Percentiles rank a stretch among this genome's conserved stretches.
phyloP scores from a whole-genome alignment of 2,329 filamentous ascomycete genomes.

The Diaporthe humulicola region DNA sequence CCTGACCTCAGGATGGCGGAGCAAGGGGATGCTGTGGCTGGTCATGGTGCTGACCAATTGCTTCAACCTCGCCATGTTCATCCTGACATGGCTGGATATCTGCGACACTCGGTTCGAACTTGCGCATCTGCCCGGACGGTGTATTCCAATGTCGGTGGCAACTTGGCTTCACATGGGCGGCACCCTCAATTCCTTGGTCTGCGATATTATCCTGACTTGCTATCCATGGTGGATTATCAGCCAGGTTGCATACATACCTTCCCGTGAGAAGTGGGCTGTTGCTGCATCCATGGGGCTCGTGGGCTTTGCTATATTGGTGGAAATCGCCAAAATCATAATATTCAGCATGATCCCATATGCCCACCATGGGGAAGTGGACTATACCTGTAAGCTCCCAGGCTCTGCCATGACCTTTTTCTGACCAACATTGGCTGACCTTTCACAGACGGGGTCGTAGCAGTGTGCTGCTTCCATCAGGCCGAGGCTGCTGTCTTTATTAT shows the following conservation, averaged over 20 bases:
- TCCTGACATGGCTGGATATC: constrained; percentile 30
- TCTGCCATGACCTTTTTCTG: neutral
- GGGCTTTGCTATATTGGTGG: neutral
- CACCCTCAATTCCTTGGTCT: constrained; percentile 16
- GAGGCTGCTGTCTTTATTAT: constrained; percentile 26
- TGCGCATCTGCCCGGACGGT: neutral
- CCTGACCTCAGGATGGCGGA: constrained; percentile 6
- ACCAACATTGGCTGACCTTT: neutral
- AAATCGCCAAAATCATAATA: neutral
- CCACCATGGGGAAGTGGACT: constrained; percentile 16
- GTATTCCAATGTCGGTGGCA: neutral
- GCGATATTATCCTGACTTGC: constrained; percentile 22
- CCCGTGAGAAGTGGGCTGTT: constrained; percentile 26
- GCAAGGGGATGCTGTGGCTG: constrained; percentile 8
- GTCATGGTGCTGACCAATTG: constrained; percentile 25
- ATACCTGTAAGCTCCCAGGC: constrained; percentile 8
- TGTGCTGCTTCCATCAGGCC: constrained; percentile 12
- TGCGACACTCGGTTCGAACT: constrained; percentile 23
- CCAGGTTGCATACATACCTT: constrained; percentile 16
- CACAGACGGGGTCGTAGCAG: constrained; percentile 4
- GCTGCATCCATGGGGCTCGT: constrained; percentile 24
- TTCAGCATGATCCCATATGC: neutral
- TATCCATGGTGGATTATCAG: constrained; percentile 29
- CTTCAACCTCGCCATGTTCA: neutral
- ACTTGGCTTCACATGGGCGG: constrained; percentile 19